Conservation (phyloP, 2,329 filamentous ascomycete species). For the Penicillium vulpinum region DNA sequence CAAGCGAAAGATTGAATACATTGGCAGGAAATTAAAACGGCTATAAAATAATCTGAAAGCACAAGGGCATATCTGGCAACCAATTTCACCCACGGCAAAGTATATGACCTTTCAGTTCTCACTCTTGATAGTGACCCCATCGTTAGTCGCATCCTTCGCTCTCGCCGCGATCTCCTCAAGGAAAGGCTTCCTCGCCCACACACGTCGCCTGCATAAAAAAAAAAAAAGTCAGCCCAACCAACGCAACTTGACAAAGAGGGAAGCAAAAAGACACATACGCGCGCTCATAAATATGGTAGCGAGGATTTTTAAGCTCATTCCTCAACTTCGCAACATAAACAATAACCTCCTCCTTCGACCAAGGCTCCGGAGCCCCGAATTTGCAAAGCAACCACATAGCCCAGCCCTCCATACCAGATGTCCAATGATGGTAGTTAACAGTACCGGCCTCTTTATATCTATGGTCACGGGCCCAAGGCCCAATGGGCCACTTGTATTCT, state of each 20-base stretch:
- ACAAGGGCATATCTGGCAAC: no score
- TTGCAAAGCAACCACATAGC: slow-evolving; percentile 30
- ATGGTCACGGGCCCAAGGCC: slow-evolving; percentile 32
- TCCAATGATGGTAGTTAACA: slow-evolving; percentile 31
- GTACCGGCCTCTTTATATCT: slow-evolving; percentile 43
- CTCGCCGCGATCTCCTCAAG: not conserved
- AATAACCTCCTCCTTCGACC: slow-evolving; percentile 19
- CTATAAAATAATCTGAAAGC: not conserved
- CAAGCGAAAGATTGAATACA: not conserved
- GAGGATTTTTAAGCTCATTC: slow-evolving; percentile 20
- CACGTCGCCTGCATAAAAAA: slow-evolving; percentile 12
- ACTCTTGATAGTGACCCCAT: not conserved
- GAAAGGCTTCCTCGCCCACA: slow-evolving; percentile 16
- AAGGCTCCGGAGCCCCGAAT: slow-evolving; percentile 23
- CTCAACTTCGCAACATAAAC: slow-evolving; percentile 23
- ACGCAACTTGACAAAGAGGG: not conserved
- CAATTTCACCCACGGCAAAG: no score
- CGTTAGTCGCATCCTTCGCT: not conserved
- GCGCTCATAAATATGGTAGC: slow-evolving; percentile 21
- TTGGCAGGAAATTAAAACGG: not conserved
- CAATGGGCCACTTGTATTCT: slow-evolving; percentile 32
- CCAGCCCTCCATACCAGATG: slow-evolving; percentile 28
- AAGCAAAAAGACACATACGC: slow-evolving; percentile 16
- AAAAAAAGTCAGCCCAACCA: not conserved
- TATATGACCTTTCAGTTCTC: not conserved